These are phyloP conservation scores for Naematelia encephala DNA, from an alignment of 768 basidiomycete genomes.

Conservation along the genomic window DNA sequence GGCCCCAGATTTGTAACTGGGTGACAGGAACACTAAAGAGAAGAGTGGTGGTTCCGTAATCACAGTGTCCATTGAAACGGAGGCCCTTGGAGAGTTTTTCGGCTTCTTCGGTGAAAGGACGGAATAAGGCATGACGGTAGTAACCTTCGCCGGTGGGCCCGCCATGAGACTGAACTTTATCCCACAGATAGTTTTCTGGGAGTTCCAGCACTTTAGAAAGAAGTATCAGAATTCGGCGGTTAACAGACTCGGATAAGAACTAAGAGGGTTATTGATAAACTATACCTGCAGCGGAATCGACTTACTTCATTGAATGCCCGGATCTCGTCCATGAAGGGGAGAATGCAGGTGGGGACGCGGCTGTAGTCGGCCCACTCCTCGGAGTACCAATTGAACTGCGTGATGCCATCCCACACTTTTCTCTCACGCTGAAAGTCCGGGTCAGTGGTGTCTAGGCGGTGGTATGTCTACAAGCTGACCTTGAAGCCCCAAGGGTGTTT, in stretches of 20 bases:
- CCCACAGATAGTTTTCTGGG: slow-evolving; percentile 28
- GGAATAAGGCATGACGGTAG: slow-evolving; percentile 23
- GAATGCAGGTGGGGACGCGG: slow-evolving; percentile 20
- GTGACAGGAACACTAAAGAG: slow-evolving; percentile 41
- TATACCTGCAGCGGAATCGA: neutral
- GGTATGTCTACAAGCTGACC: neutral
- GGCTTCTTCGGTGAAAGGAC: slow-evolving; percentile 11
- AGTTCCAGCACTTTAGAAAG: slow-evolving; percentile 31
- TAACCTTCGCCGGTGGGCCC: slow-evolving; percentile 25
- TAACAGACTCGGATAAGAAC: slow-evolving; percentile 27
- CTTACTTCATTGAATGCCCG: slow-evolving; percentile 17
- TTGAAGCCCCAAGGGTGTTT: slow-evolving; percentile 17
- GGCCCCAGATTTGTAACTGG: slow-evolving; percentile 39
- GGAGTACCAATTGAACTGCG: slow-evolving; percentile 34
- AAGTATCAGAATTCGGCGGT: slow-evolving; percentile 27
- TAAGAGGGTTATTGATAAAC: slow-evolving; percentile 1
- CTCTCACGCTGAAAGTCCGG: too few species aligned
- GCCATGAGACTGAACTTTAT: slow-evolving; percentile 28
- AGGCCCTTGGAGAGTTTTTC: slow-evolving; percentile 15
- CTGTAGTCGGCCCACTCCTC: slow-evolving; percentile 14
- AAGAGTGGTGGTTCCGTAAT: slow-evolving; percentile 33
- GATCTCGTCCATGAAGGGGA: slow-evolving; percentile 33
- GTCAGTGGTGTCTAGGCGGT: neutral
- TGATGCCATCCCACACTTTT: slow-evolving; percentile 23
- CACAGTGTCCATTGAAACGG: slow-evolving; percentile 29